Evolutionary conservation across 1,284 basidiomycete species (phyloP).

Genomic region (Tremellales sp.): DNA sequence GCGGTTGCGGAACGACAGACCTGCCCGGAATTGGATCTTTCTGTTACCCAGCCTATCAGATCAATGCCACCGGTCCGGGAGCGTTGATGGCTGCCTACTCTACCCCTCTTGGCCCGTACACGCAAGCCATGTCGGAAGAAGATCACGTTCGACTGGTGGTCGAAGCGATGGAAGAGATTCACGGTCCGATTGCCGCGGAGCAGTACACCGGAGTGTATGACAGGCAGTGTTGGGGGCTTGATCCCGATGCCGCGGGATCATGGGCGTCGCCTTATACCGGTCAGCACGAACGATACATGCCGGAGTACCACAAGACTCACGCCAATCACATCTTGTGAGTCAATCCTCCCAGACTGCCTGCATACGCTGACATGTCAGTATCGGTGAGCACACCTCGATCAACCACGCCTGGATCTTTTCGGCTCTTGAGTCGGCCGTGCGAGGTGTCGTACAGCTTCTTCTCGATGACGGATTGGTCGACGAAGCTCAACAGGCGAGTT

Average conservation of each 20-base stretch:
- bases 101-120: conserved; percentile 11
- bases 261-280: conserved; percentile 24
- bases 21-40: conserved; percentile 17
- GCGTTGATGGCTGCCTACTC: conserved; percentile 18
- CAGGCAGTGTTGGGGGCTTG: conserved; percentile 22
- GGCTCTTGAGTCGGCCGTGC: conserved; percentile 19
- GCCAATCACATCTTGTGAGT: conserved; percentile 18
- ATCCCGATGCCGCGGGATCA: conserved; percentile 17
- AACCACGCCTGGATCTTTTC: conserved; percentile 29
- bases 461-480: conserved; percentile 28
- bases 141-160: conserved; percentile 17
- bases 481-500: conserved; percentile 25
- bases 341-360: background rate
- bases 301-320: conserved; percentile 26
- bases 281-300: conserved; percentile 27
- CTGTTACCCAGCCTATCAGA: conserved; percentile 24
- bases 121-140: conserved; percentile 14
- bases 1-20: conserved; percentile 23
- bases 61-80: conserved; percentile 22
- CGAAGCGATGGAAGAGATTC: conserved; percentile 23
- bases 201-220: conserved; percentile 23
- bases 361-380: too few species aligned
- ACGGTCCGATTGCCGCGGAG: conserved; percentile 22
- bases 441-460: conserved; percentile 24
- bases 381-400: conserved; percentile 26